These are phyloP conservation scores for Coix lacrymajobi DNA, from an alignment of 176 grass and related monocot species.

Conservation along the genomic window DNA sequence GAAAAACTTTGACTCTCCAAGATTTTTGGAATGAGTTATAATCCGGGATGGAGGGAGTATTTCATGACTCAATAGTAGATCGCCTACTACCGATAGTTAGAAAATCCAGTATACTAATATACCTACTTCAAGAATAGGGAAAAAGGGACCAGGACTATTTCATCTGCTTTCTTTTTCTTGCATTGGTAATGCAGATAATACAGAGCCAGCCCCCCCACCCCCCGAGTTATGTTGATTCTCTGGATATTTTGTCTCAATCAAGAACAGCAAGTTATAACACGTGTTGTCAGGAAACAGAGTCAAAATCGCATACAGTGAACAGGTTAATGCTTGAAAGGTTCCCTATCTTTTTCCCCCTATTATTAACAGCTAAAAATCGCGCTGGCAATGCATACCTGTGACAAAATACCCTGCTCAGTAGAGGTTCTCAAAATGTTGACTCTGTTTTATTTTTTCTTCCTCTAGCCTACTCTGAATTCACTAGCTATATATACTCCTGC, in stretches of 20 bases:
- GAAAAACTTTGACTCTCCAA: no score
- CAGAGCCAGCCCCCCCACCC: no score
- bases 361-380: not conserved
- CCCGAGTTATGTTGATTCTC: not conserved
- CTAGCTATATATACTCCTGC: not conserved
- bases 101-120: not conserved
- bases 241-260: not conserved
- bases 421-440: not conserved
- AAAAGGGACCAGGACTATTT: not conserved
- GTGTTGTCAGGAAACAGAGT: not conserved
- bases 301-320: not conserved
- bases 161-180: not conserved
- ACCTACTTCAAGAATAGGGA: not conserved
- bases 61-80: no score
- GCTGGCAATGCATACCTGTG: not conserved
- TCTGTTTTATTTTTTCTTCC: not conserved
- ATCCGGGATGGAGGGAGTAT: no score
- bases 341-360: no score
- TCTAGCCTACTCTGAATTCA: not conserved
- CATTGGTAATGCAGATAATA: not conserved
- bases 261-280: not conserved
- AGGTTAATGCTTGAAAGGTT: constrained; percentile 9
- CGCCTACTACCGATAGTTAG: not conserved
- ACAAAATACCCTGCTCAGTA: not conserved
- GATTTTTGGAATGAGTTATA: no score